A percentile compares a stretch with the other conserved stretches of the same genome.
Conservation (phyloP, 257 asterid species). For the Nicotiana noctiflora region DNA sequence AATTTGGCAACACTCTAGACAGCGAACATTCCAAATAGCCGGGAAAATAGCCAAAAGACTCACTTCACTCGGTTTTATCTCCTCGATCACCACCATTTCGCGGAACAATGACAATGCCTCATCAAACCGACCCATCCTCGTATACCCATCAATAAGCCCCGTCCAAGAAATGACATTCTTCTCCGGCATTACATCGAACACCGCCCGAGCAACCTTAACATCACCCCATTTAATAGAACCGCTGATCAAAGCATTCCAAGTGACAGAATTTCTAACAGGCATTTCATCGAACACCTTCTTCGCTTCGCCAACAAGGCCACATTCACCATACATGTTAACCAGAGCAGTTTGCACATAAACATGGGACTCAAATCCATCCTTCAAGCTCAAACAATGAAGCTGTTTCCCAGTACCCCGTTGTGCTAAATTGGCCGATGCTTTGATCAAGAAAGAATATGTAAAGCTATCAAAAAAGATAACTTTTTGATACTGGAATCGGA, state of each 20-base stretch:
- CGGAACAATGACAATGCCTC: conserved; percentile 49
- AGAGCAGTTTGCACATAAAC: conserved; percentile 65
- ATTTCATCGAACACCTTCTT: conserved; percentile 50
- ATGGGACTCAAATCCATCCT: conserved; percentile 38
- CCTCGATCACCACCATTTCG: conserved; percentile 41
- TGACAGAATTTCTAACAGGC: conserved; percentile 53
- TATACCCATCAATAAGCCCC: conserved; percentile 61
- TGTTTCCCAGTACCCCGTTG: conserved; percentile 28
- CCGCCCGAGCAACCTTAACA: conserved; percentile 33
- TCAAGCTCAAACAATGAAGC: conserved; percentile 37
- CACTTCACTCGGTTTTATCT: conserved; percentile 51
- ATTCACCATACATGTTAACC: conserved; percentile 52
- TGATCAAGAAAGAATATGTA: conserved; percentile 54
- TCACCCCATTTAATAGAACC: conserved; percentile 58
- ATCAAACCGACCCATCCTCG: conserved; percentile 30
- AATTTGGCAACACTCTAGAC: conserved; percentile 39
- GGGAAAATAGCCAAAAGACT: conserved; percentile 65
- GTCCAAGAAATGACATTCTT: conserved; percentile 78
- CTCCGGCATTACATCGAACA: conserved; percentile 53
- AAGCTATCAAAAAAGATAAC: conserved; percentile 45
- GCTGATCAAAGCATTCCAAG: conserved; percentile 67
- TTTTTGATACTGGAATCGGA: conserved; percentile 18
- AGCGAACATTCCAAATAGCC: conserved; percentile 55
- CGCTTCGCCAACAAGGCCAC: conserved; percentile 39
- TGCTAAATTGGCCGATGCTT: conserved; percentile 42